These are phyloP conservation scores for Sphenostylis stenocarpa DNA, from an alignment of 306 rosid species.

Conservation along the genomic window DNA sequence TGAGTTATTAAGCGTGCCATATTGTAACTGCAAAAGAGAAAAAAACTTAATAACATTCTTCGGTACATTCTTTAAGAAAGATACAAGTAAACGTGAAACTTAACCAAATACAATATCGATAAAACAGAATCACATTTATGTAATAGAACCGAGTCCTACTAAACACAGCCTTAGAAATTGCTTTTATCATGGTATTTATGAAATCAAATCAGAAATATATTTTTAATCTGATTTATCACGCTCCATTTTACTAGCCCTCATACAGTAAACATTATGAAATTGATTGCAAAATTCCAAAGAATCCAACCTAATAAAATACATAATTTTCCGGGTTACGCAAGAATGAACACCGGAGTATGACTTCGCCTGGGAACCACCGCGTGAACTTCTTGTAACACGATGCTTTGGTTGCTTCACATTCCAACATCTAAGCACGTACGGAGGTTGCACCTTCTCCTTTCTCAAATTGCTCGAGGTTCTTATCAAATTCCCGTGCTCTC, in stretches of 20 bases:
- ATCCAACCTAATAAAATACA: conserved; percentile 45
- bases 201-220: background rate
- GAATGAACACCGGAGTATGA: conserved; percentile 32
- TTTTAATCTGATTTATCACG: background rate
- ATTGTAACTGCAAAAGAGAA: too few relatives aligned
- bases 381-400: conserved; percentile 42
- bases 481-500: conserved; percentile 54
- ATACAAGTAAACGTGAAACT: too few relatives aligned
- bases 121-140: too few relatives aligned
- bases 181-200: background rate
- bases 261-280: conserved; percentile 11
- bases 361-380: conserved; percentile 38
- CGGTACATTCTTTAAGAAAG: too few relatives aligned
- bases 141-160: background rate
- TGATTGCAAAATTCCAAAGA: conserved; percentile 37
- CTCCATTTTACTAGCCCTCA: conserved; percentile 26
- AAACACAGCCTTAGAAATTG: background rate
- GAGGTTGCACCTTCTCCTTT: conserved; percentile 42
- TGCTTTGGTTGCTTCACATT: conserved; percentile 23
- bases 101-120: too few relatives aligned
- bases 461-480: conserved; percentile 47
- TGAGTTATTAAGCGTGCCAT: too few relatives aligned
- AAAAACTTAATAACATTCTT: too few relatives aligned
- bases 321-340: conserved; percentile 11
- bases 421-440: conserved; percentile 32